A percentile compares a stretch with the other conserved stretches of the same genome.
Conservation (phyloP, 176 grass and related monocot genomes). For the Cenchrus fungigraminus region DNA sequence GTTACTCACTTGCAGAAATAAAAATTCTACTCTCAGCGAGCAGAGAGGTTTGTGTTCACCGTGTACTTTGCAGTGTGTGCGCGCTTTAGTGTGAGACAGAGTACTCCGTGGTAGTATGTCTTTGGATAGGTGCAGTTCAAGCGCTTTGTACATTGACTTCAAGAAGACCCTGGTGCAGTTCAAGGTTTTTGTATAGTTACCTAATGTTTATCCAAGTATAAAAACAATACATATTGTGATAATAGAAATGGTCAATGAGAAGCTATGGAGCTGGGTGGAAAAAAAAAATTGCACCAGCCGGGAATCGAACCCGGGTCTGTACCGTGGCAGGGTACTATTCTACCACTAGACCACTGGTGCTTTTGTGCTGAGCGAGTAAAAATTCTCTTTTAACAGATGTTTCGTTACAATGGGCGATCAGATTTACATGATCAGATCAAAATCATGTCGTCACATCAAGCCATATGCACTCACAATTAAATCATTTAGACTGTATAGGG, state of each 20-base stretch:
- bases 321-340: slow-evolving; percentile 85
- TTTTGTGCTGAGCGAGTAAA: background rate
- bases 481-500: background rate
- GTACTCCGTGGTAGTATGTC: too few species aligned
- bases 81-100: background rate
- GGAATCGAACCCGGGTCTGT: slow-evolving; percentile 68
- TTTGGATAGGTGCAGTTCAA: too few species aligned
- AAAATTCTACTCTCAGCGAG: background rate
- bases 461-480: background rate
- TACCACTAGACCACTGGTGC: slow-evolving; percentile 90
- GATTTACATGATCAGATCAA: too few species aligned
- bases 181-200: too few species aligned
- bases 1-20: background rate
- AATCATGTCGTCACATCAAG: background rate
- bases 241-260: background rate
- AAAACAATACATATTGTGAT: background rate
- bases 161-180: background rate
- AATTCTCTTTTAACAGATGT: too few species aligned
- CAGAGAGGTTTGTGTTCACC: background rate
- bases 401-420: too few species aligned
- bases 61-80: background rate
- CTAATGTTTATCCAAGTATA: too few species aligned
- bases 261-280: background rate
- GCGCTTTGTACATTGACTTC: too few species aligned
- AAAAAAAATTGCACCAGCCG: slow-evolving; percentile 40